Base-by-base conservation (phyloP, 768 basidiomycete genomes). In the Solioccasus polychromus region DNA sequence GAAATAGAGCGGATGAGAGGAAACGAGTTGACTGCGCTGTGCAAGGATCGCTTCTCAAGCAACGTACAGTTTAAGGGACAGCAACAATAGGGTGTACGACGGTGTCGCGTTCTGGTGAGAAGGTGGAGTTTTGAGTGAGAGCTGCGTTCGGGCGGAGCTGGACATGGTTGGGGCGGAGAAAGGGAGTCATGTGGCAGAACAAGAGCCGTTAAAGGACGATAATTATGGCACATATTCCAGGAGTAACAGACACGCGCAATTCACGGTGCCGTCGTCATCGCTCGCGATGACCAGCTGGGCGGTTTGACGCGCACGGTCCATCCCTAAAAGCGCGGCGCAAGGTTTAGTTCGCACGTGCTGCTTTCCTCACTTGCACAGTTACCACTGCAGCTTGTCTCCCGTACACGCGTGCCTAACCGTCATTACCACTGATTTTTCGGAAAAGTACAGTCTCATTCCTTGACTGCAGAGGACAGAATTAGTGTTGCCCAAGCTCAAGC, bases 141-240 rank as follows among this genome's bases (percentile, higher is more conserved):
- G n/a, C 15, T n/a, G 35, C 39, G 63, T 67, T 67, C 45, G 66
- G 68, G 64, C 64, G 64, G 64, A 66, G 64, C 63, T 64, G 50
- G 50, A 40, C 26, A 42, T 55, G 59, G 61, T 65, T 65, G 57
- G 57, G 64, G 54, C 64, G 64, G 64, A 65, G 64, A 65, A 61
- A 52, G 34, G 45, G 51, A 58, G 53, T 48, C 52, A 59, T 64
- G 59, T 53, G 54, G 52, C 57, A 55, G 50, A 50, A 50, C 39
- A 42, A 45, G 37, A 52, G 39, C 26, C 28, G 46, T 45, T 39
- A 55, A 28, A 36, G 40, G 48, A 24, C 29, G 53, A 54, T 49
- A 54, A 54, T 57, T 64, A 63, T 66, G 57, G 62, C 52, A 57
- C 55, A 26, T 44, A 45, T 29, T 46, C 23, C 36, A 8, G 43